phyloP scores from a whole-genome alignment of 331 rosid species.

The Saraca asoca region DNA sequence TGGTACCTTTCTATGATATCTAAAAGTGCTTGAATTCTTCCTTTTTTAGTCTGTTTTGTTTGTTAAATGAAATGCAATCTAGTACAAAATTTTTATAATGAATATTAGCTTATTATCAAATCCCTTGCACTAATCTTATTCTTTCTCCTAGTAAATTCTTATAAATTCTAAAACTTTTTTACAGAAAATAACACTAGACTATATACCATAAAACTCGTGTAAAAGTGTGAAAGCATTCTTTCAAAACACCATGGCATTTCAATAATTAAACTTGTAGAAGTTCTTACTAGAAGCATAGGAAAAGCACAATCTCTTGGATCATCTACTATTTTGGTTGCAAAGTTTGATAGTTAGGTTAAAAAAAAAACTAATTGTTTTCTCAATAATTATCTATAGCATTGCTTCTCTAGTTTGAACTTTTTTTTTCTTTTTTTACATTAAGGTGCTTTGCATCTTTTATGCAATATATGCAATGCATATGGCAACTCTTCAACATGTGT shows the following conservation, averaged over 20 bases:
- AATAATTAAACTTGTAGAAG: slow-evolving; percentile 51
- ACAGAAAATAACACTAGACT: slow-evolving; percentile 55
- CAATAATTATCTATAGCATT: not conserved
- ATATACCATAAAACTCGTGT: slow-evolving; percentile 63
- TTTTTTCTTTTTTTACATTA: no score
- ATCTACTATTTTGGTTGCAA: slow-evolving; percentile 56
- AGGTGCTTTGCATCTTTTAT: not conserved
- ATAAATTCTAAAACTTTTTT: slow-evolving; percentile 5
- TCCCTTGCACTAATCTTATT: slow-evolving; percentile 14
- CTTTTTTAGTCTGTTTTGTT: not conserved
- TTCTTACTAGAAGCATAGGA: slow-evolving; percentile 51
- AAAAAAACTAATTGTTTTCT: slow-evolving; percentile 5
- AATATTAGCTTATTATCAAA: slow-evolving; percentile 5
- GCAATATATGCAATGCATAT: not conserved
- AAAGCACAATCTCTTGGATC: slow-evolving; percentile 61
- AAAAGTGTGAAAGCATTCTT: slow-evolving; percentile 54
- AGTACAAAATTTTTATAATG: slow-evolving; percentile 9
- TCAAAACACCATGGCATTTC: slow-evolving; percentile 42
- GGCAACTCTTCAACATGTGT: not conserved
- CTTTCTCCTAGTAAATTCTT: not conserved
- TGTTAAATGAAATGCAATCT: slow-evolving; percentile 14
- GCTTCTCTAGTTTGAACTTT: not conserved
- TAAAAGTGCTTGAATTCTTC: slow-evolving; percentile 18
- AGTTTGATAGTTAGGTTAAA: slow-evolving; percentile 84
- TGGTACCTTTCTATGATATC: slow-evolving; percentile 48